Evolutionary conservation across 177 flowering plant genomes (phyloP).

Genomic region (Viscum album): DNA sequence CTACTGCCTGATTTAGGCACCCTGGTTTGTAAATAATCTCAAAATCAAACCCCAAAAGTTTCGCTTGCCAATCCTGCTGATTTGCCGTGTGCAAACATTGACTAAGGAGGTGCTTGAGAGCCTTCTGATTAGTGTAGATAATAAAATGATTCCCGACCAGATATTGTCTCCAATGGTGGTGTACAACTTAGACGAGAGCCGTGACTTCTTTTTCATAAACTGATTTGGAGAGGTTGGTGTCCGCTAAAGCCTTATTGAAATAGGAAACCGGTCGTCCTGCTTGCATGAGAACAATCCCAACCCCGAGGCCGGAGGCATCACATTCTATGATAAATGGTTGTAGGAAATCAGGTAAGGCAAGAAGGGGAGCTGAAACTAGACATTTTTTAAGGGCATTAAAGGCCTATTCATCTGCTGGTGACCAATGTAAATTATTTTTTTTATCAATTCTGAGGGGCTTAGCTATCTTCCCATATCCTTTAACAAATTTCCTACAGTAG

Average conservation of each 20-base stretch:
- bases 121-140: background rate
- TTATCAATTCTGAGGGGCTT: background rate
- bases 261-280: background rate
- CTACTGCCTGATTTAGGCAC: no score
- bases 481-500: background rate
- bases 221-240: background rate
- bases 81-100: background rate
- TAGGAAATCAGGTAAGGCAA: background rate
- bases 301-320: background rate
- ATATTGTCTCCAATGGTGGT: background rate
- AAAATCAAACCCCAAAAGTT: background rate
- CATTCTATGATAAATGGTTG: background rate
- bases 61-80: background rate
- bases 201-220: background rate
- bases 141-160: background rate
- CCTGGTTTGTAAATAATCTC: background rate
- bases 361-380: background rate
- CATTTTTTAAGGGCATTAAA: background rate
- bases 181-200: background rate
- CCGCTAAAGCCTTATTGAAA: background rate
- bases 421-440: background rate
- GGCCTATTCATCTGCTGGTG: background rate
- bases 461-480: background rate
- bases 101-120: background rate
- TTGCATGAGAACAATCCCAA: background rate